Base-by-base conservation (phyloP, 331 rosid species). In the Dryas integrifolia region DNA sequence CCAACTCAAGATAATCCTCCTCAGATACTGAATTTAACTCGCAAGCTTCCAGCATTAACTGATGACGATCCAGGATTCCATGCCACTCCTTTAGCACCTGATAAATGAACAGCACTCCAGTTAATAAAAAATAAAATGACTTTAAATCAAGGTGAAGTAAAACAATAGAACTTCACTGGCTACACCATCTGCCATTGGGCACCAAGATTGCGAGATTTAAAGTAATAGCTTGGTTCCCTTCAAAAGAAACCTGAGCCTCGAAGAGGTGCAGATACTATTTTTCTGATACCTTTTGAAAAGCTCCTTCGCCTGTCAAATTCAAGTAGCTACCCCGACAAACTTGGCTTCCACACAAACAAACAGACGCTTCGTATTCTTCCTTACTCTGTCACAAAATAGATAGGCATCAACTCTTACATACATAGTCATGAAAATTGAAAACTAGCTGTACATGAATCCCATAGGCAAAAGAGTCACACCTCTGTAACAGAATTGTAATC, bases 271-370 rank as follows among this genome's bases (percentile, higher is more conserved):
- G 58, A 35, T 8, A 7, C 59, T 51, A 3, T 1, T 41, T 40
- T 79, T 73, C 39, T 21, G 38, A 45, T 77, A 91, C 97, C 92
- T 92, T 92, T 67, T 83, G 88, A 80, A 92, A 95, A 66, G 99
- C 98, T 62, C 92, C 99, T 86, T 95, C 99, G 46, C 98, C 99
- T 6, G 98, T 90, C 81, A 95, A 87, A 86, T 95, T 95, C 79
- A 95, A 77, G 83, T 95, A 95, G 85, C 99, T 95, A 40, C 99
- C 99, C 48, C 99, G 88, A 80, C 99, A 95, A 67, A 92, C 97
- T 92, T 90, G 99, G 78, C 99, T 95, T 57, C 99, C 99, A 83
- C 99, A 95, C 83, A 95, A 86, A 86, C 99, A 95, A 66, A 95
- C 99, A 0, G 99, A 95, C 11, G 96, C 99, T 84, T 92, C 98